These are phyloP conservation scores for Ascochyta viciae-villosae DNA, from an alignment of 2,329 filamentous ascomycete genomes.

Conservation along the genomic window DNA sequence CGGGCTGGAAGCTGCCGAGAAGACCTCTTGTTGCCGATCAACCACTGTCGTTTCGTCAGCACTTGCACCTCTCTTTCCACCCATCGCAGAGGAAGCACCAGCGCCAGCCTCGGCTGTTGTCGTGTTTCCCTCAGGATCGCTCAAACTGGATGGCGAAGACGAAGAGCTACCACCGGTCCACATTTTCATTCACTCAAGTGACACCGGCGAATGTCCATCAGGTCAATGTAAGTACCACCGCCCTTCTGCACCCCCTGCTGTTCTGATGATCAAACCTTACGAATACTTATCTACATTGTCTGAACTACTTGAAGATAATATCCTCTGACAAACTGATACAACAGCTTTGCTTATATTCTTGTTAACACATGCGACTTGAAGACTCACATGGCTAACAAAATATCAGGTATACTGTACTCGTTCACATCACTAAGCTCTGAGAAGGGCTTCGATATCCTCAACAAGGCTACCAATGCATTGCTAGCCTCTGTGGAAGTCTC, in stretches of 20 bases:
- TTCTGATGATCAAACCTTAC: conserved; percentile 82
- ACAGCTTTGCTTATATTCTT: conserved; percentile 44
- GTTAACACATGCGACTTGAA: conserved; percentile 5
- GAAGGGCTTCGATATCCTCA: conserved; percentile 45
- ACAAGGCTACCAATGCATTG: conserved; percentile 53
- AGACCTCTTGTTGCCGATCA: conserved; percentile 60
- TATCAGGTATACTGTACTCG: conserved; percentile 65
- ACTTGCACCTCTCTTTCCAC: conserved; percentile 71
- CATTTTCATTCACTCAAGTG: conserved; percentile 79
- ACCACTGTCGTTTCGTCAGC: conserved; percentile 74
- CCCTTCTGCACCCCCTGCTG: conserved; percentile 41
- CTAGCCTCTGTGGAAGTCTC: conserved; percentile 48
- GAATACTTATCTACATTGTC: conserved; percentile 99
- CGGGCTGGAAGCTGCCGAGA: conserved; percentile 29
- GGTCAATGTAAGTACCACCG: conserved; percentile 80
- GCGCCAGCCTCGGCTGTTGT: conserved; percentile 76
- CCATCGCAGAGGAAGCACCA: conserved; percentile 75
- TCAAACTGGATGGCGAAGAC: conserved; percentile 51
- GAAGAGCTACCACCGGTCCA: conserved; percentile 59
- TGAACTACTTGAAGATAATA: conserved; percentile 88
- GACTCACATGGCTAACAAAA: conserved; percentile 45
- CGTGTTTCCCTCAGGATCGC: conserved; percentile 65
- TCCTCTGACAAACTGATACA: conserved; percentile 87
- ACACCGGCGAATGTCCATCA: conserved; percentile 87
- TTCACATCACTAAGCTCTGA: conserved; percentile 52